These are phyloP conservation scores for Trichocladium uniseriatum DNA, from an alignment of 495 filamentous ascomycete species.

Conservation along the genomic window DNA sequence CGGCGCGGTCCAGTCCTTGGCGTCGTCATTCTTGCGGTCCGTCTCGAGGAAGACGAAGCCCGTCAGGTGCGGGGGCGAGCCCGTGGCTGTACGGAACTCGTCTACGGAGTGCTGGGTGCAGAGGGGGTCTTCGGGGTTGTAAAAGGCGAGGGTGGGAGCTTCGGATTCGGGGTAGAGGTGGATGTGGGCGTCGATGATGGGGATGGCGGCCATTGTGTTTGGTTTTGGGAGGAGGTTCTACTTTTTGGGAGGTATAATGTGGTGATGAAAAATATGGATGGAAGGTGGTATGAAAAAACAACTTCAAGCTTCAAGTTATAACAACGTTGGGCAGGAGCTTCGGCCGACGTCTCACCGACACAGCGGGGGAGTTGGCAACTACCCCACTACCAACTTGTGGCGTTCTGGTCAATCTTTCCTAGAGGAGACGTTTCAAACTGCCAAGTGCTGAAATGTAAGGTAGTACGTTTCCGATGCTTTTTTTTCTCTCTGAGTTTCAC, in stretches of 20 bases:
- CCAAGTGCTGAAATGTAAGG: not conserved
- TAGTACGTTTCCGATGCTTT: too few species aligned
- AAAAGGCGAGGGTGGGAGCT: conserved; percentile 55
- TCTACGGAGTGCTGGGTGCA: conserved; percentile 51
- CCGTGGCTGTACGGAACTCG: conserved; percentile 44
- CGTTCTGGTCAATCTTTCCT: not conserved
- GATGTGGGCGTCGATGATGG: conserved; percentile 76
- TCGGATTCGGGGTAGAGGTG: conserved; percentile 69
- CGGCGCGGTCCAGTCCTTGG: conserved; percentile 42
- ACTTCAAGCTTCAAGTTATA: too few species aligned
- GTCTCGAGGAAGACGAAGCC: conserved; percentile 78
- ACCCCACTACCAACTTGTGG: not conserved
- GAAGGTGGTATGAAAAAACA: too few species aligned
- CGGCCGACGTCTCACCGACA: conserved; percentile 11
- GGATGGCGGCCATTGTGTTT: conserved; percentile 15
- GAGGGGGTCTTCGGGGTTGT: conserved; percentile 47
- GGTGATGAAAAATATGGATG: too few species aligned
- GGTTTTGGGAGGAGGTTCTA: not conserved
- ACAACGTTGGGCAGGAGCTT: too few species aligned
- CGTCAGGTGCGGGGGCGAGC: conserved; percentile 29
- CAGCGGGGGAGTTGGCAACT: conserved; percentile 9
- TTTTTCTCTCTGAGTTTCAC: too few species aligned
- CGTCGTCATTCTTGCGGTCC: conserved; percentile 55
- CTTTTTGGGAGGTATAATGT: too few species aligned
- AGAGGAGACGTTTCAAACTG: too few species aligned